Evolutionary conservation across 1,139 yeast species (phyloP).

Genomic region (Suhomyces maxii): DNA sequence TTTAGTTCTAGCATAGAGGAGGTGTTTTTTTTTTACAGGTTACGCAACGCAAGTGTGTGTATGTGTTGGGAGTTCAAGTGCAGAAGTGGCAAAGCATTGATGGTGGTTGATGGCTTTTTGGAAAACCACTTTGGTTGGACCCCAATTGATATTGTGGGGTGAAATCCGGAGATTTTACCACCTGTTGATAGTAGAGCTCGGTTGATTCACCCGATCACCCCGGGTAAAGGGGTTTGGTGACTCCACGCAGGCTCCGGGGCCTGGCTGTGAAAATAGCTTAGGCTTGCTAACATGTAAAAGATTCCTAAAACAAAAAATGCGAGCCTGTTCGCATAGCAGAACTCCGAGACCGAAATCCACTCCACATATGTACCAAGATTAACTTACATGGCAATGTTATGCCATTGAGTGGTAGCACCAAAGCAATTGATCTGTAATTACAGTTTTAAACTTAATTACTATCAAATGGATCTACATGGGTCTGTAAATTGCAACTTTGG

Average conservation of each 20-base stretch:
- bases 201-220: neutral
- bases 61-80: neutral
- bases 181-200: neutral
- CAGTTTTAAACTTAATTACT: too few relatives aligned
- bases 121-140: too few relatives aligned
- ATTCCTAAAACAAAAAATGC: neutral
- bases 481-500: too few relatives aligned
- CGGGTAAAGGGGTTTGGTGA: neutral
- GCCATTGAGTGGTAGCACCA: neutral
- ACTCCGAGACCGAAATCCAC: constrained; percentile 23
- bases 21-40: neutral
- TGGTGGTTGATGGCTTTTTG: too few relatives aligned
- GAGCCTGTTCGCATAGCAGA: constrained; percentile 15
- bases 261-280: constrained; percentile 3
- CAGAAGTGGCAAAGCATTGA: too few relatives aligned
- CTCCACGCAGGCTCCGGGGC: constrained; percentile 6
- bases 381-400: neutral
- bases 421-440: neutral
- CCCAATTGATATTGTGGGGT: too few relatives aligned
- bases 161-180: too few relatives aligned
- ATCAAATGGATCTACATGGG: too few relatives aligned
- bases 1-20: too few relatives aligned
- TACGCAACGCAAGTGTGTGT: neutral
- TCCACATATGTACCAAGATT: neutral
- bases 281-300: constrained; percentile 5